phyloP scores from a whole-genome alignment of 2,329 filamentous ascomycete species.

The Ophiostoma novo-ulmi region DNA sequence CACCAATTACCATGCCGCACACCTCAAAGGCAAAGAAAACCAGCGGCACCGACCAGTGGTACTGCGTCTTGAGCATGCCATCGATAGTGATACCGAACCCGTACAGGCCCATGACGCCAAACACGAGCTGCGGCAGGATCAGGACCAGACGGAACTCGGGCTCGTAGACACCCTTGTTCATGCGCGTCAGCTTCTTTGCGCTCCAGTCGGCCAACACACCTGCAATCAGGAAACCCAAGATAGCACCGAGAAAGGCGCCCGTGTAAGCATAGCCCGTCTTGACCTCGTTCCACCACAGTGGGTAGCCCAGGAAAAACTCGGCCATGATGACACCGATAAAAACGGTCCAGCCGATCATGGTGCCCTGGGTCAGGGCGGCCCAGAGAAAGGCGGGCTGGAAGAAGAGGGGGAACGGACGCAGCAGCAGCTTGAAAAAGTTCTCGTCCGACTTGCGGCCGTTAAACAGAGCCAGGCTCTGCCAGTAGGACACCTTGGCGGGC shows the following conservation, averaged over 20 bases:
- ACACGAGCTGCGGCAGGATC: conserved; percentile 73
- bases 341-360: conserved; percentile 92
- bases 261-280: conserved; percentile 83
- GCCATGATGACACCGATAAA: conserved; percentile 81
- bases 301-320: conserved; percentile 74
- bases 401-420: conserved; percentile 78
- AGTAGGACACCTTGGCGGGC: conserved; percentile 50
- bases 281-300: conserved; percentile 75
- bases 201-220: conserved; percentile 69
- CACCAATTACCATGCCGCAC: conserved; percentile 85
- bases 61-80: conserved; percentile 50
- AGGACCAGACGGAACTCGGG: conserved; percentile 85
- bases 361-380: conserved; percentile 73
- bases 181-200: conserved; percentile 63
- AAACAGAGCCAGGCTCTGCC: conserved; percentile 61
- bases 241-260: conserved; percentile 76
- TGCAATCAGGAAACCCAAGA: conserved; percentile 70
- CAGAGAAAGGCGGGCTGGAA: conserved; percentile 81
- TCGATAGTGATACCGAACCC: conserved; percentile 73
- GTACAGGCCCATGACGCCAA: conserved; percentile 73
- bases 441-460: conserved; percentile 79
- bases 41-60: conserved; percentile 68
- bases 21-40: conserved; percentile 82
- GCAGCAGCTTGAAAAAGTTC: conserved; percentile 56
- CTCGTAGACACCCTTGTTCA: conserved; percentile 79